Conservation (phyloP, 495 filamentous ascomycete species). For the Daldinia loculata region DNA sequence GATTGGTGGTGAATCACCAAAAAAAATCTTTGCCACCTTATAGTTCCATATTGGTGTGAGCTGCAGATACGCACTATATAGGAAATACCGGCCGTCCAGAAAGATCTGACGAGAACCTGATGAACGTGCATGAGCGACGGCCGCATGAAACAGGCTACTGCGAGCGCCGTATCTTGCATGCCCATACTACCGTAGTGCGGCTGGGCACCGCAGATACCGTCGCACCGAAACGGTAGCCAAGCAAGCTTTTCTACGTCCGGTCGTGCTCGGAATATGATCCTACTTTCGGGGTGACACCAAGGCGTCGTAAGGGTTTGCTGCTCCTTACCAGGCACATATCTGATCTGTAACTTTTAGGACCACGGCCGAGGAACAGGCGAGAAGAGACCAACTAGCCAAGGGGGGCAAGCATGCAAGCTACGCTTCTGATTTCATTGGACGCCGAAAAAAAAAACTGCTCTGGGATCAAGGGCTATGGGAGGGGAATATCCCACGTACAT, state of each 20-base stretch:
- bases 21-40: constrained; percentile 11
- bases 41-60: constrained; percentile 8
- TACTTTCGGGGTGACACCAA: constrained; percentile 32
- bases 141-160: constrained; percentile 30
- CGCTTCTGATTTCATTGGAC: constrained; percentile 22
- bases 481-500: constrained; percentile 10
- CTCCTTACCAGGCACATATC: not conserved
- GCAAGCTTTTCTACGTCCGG: constrained; percentile 16
- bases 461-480: constrained; percentile 16
- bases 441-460: constrained; percentile 7
- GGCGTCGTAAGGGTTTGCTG: not conserved
- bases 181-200: constrained; percentile 23
- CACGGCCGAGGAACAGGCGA: not conserved
- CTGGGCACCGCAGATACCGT: constrained; percentile 35
- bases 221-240: constrained; percentile 30
- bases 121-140: constrained; percentile 12
- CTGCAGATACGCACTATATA: constrained; percentile 16
- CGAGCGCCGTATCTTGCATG: constrained; percentile 31
- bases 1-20: constrained; percentile 12
- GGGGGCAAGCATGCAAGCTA: constrained; percentile 9
- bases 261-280: constrained; percentile 26
- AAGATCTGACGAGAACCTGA: constrained; percentile 21
- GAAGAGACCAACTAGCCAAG: not conserved
- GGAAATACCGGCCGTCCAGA: constrained; percentile 22
- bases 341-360: constrained; percentile 2